Evolutionary conservation across 1,284 basidiomycete genomes (phyloP).

Genomic region (Fomitopsis schrenkii): DNA sequence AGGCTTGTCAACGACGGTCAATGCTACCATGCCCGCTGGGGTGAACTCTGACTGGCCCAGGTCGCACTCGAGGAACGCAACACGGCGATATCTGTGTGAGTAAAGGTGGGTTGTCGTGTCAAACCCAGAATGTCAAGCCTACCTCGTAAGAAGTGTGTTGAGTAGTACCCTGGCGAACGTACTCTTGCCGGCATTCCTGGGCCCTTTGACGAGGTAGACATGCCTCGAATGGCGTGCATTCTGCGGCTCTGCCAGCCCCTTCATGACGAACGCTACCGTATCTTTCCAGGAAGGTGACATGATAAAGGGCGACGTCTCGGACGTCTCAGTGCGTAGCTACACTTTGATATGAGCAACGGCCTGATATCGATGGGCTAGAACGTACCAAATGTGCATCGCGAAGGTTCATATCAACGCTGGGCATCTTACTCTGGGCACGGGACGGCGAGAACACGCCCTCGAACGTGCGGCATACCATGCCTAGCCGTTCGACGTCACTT

Average conservation of each 20-base stretch:
- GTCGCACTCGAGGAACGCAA: constrained; percentile 92
- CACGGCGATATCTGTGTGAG: constrained; percentile 53
- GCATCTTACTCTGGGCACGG: constrained; percentile 28
- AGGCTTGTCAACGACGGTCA: constrained; percentile 68
- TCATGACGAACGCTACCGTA: constrained; percentile 32
- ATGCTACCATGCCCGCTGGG: constrained; percentile 79
- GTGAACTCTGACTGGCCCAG: constrained; percentile 94
- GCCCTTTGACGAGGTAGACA: constrained; percentile 71
- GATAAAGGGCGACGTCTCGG: constrained; percentile 43
- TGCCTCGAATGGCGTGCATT: constrained; percentile 7
- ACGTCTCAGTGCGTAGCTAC: constrained; percentile 24
- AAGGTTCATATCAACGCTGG: constrained; percentile 36
- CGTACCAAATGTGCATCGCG: constrained; percentile 54
- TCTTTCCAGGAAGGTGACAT: constrained; percentile 57
- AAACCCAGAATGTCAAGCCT: constrained; percentile 13
- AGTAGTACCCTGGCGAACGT: constrained; percentile 74
- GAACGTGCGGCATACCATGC: constrained; percentile 56
- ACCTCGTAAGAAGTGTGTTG: constrained; percentile 67
- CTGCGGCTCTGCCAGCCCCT: background rate
- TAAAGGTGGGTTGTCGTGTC: background rate
- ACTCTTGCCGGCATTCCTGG: constrained; percentile 89
- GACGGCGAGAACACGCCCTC: constrained; percentile 52
- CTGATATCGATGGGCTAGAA: constrained; percentile 7
- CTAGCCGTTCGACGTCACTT: constrained; percentile 62
- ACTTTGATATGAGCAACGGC: constrained; percentile 31